A percentile compares a stretch with the other conserved stretches of the same genome.
phyloP scores from a whole-genome alignment of 768 basidiomycete genomes.

The Russula dissimulans region DNA sequence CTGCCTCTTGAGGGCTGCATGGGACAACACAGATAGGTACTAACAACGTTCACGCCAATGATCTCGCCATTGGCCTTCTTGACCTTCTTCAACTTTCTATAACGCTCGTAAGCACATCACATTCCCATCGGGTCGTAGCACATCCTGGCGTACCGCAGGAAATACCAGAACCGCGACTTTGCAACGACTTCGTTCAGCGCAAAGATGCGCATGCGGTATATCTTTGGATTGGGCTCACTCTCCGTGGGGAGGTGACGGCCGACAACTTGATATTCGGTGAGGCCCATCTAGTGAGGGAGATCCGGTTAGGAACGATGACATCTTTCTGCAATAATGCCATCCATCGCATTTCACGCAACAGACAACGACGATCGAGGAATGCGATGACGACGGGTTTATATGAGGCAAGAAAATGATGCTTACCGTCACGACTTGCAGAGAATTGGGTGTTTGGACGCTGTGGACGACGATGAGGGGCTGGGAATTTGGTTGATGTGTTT shows the following conservation, averaged over 20 bases:
- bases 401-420: constrained; percentile 13
- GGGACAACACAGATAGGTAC: constrained; percentile 38
- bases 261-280: constrained; percentile 92
- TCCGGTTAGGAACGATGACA: constrained; percentile 1
- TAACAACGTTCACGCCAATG: constrained; percentile 93
- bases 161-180: constrained; percentile 99
- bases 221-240: constrained; percentile 89
- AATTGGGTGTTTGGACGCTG: constrained; percentile 24
- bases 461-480: constrained; percentile 21
- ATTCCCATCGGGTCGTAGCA: background rate
- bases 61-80: constrained; percentile 99
- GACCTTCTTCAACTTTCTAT: constrained; percentile 93
- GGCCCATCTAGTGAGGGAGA: constrained; percentile 46
- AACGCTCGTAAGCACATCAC: background rate
- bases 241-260: constrained; percentile 96
- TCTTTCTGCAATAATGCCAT: constrained; percentile 1
- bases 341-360: background rate
- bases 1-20: constrained; percentile 78
- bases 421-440: constrained; percentile 23
- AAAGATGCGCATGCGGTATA: constrained; percentile 99
- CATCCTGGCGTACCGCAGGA: constrained; percentile 58
- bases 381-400: background rate
- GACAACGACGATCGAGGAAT: background rate
- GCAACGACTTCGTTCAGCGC: constrained; percentile 98
- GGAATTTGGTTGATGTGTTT: constrained; percentile 5